phyloP scores from a whole-genome alignment of 148 eudicot species.

The Vaccinium vitisidaea region DNA sequence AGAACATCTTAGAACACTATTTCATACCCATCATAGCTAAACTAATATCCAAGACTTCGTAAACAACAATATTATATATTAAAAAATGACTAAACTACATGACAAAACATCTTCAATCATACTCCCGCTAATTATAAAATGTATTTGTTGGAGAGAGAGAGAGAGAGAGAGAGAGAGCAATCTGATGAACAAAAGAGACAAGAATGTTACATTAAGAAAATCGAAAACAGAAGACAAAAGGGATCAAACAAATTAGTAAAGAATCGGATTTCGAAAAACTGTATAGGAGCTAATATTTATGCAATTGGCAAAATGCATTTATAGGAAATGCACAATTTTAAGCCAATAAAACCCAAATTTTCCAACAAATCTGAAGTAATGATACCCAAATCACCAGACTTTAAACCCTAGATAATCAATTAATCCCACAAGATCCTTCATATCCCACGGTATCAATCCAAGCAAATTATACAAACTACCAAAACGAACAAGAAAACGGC shows the following conservation, averaged over 20 bases:
- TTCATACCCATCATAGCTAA: not conserved
- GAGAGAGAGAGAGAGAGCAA: not conserved
- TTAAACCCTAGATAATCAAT: not conserved
- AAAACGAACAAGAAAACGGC: not conserved
- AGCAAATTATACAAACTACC: not conserved
- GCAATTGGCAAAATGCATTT: not conserved
- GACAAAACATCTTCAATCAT: conserved; percentile 6
- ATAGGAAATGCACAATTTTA: not conserved
- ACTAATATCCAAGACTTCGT: conserved; percentile 6
- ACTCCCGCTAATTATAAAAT: not conserved
- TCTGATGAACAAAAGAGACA: not conserved
- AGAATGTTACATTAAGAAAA: conserved; percentile 1
- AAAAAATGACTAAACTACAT: not conserved
- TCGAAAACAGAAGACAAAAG: conserved; percentile 4
- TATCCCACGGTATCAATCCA: not conserved
- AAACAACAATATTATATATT: conserved; percentile 5
- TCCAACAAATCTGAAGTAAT: not conserved
- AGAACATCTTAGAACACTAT: not conserved
- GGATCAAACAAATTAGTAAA: conserved; percentile 8
- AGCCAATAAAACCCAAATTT: not conserved
- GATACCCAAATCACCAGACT: not conserved
- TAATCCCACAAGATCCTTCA: conserved; percentile 1
- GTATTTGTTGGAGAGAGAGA: not conserved
- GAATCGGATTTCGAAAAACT: not conserved
- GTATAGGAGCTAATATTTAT: not conserved